A percentile compares a stretch with the other conserved stretches of the same genome.
Evolutionary conservation across 768 basidiomycete genomes (phyloP).

Genomic region (Boletus speciosus): DNA sequence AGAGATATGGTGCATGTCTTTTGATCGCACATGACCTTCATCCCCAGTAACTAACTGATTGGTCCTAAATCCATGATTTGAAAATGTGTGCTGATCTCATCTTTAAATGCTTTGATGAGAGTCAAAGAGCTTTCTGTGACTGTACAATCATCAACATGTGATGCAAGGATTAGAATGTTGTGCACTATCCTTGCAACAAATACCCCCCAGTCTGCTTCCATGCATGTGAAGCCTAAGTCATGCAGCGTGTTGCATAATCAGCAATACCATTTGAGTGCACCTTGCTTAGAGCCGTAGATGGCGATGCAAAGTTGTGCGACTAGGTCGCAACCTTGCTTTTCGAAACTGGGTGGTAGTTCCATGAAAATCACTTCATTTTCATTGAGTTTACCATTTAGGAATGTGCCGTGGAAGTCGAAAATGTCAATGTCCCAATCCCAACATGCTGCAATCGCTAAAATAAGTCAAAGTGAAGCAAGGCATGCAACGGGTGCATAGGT

Average conservation of each 20-base stretch:
- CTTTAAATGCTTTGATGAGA: not conserved
- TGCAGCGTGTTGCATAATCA: rapidly evolving
- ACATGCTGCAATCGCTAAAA: too few species aligned
- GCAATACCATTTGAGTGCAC: not conserved
- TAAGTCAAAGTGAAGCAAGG: too few species aligned
- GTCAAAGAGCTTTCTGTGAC: rapidly evolving
- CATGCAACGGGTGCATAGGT: too few species aligned
- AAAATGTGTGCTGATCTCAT: not conserved
- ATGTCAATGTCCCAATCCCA: too few species aligned
- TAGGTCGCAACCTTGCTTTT: not conserved
- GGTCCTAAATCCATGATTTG: rapidly evolving
- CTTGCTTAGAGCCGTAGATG: not conserved
- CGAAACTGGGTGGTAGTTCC: not conserved
- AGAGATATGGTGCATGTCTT: not conserved
- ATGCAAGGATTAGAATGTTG: not conserved
- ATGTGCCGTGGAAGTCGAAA: too few species aligned
- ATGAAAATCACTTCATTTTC: too few species aligned
- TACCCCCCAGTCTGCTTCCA: not conserved
- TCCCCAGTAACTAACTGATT: not conserved
- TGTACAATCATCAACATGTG: not conserved
- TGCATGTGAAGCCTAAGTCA: rapidly evolving
- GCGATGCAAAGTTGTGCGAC: rapidly evolving
- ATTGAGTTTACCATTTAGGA: too few species aligned
- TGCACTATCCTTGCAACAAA: rapidly evolving
- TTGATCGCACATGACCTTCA: not conserved